Evolutionary conservation across 805 yeast genomes (phyloP), one percentile per base, ranked within the genome.

Genomic region (Groenewaldozyma tartarivorans): DNA sequence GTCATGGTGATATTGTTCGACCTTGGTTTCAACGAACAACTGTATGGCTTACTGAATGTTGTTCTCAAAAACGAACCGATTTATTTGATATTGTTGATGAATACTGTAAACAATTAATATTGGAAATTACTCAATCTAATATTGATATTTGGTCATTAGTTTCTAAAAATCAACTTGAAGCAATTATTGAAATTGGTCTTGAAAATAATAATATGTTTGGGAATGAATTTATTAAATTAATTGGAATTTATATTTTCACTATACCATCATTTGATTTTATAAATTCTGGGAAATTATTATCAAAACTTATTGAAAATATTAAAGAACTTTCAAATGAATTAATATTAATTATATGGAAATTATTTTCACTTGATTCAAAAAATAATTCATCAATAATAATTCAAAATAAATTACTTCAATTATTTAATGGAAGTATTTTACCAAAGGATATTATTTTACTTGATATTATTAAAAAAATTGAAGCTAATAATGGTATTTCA

Each of bases 361-460:
- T 87, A n/a, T 78, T 71, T 56, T 53, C 57, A 13, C 51, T 67
- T 33, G 74, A 80, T 49, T 55, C 64, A 0, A 48, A 63, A 0
- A 63, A 62, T 24, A 71, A 72, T 40, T 66, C 85, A 0, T 75
- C 64, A 5, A 36, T 48, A 5, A 58, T 63, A 1, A 55, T 80
- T 5, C 74, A 78, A 53, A 68, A 68, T 20, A 69, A 63, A 36
- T 39, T 85, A 1, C 52, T 81, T 7, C 55, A 60, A 4, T 64
- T 72, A 35, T 86, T 81, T 54, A 57, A 61, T n/a, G 96, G 95
- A 3, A 67, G 88, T 0, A 61, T 67, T 2, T 56, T 72, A 13
- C 62, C 76, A 1, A 74, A 73, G 29, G 96, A 90, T 54, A 54
- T 74, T 40, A 43, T 87, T 2, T 53, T 90, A 20, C 72, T 81